Percentiles rank a stretch among this genome's conserved stretches.
These are phyloP conservation scores for Monilinia polystroma DNA, from an alignment of 2,329 filamentous ascomycete species.

Conservation along the genomic window DNA sequence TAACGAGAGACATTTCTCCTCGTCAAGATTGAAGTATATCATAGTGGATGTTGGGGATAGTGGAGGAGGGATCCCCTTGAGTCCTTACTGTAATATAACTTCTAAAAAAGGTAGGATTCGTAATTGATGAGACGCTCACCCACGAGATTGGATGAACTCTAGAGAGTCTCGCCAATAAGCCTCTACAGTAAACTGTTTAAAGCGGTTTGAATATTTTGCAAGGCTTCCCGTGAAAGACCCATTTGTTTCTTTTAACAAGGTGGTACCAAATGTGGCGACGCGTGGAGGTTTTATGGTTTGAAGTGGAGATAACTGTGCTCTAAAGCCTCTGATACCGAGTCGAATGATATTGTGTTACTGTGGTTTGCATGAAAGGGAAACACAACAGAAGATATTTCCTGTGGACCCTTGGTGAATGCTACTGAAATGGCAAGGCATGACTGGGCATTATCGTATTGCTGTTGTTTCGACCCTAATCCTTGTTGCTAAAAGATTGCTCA, in stretches of 20 bases:
- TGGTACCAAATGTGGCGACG: background rate
- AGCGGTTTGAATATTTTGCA: no score
- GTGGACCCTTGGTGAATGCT: background rate
- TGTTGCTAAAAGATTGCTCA: background rate
- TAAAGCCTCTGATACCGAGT: background rate
- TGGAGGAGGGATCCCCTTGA: background rate
- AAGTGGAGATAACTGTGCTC: background rate
- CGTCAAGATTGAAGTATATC: background rate
- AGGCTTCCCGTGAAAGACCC: background rate
- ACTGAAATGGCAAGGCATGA: background rate
- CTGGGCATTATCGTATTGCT: background rate
- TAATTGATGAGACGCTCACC: background rate
- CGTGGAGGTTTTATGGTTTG: conserved; percentile 6
- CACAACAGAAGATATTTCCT: background rate
- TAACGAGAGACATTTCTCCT: background rate
- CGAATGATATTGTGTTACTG: no score
- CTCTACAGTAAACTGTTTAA: background rate
- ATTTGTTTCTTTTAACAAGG: background rate
- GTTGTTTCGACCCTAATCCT: background rate
- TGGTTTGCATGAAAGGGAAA: no score
- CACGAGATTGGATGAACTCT: conserved; percentile 1
- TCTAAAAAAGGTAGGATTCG: background rate
- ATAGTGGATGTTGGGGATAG: conserved; percentile 8
- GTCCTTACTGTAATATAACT: background rate
- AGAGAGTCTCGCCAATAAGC: background rate